Evolutionary conservation across 2,329 filamentous ascomycete genomes (phyloP).

Genomic region (Alternaria sp.): DNA sequence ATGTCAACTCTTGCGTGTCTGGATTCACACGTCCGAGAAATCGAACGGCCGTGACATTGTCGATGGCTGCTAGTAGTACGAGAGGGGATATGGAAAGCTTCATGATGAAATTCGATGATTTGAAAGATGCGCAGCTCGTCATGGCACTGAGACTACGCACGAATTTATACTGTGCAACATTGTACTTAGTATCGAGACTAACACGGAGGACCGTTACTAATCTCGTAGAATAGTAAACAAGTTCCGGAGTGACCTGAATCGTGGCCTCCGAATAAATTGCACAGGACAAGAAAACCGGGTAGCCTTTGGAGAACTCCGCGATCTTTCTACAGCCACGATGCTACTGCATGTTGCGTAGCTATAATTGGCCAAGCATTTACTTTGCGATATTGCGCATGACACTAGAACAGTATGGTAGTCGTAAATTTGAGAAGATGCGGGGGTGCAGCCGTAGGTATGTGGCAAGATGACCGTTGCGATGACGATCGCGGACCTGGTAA

Average conservation of each 20-base stretch:
- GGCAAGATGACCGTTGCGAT: background rate
- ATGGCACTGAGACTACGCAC: background rate
- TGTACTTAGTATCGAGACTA: background rate
- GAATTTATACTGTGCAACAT: background rate
- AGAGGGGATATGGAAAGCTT: background rate
- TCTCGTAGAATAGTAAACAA: background rate
- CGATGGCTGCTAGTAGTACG: slow-evolving; percentile 1
- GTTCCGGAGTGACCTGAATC: background rate
- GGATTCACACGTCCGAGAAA: slow-evolving; percentile 53
- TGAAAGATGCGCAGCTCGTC: background rate
- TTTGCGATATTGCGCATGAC: background rate
- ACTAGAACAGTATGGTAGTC: background rate
- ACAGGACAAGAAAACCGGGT: background rate
- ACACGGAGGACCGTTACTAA: background rate
- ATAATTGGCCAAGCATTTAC: background rate
- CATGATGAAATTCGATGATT: background rate
- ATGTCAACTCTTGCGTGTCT: slow-evolving; percentile 53
- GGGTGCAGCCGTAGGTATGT: background rate
- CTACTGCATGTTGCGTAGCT: background rate
- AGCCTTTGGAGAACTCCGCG: background rate
- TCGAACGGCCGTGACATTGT: slow-evolving; percentile 8
- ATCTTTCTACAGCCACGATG: background rate
- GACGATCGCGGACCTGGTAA: background rate
- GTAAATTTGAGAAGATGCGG: background rate
- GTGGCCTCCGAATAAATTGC: background rate